Evolutionary conservation across 257 asterid species (phyloP), one percentile per base, ranked within the genome.

Genomic region (Paulownia fortunei): DNA sequence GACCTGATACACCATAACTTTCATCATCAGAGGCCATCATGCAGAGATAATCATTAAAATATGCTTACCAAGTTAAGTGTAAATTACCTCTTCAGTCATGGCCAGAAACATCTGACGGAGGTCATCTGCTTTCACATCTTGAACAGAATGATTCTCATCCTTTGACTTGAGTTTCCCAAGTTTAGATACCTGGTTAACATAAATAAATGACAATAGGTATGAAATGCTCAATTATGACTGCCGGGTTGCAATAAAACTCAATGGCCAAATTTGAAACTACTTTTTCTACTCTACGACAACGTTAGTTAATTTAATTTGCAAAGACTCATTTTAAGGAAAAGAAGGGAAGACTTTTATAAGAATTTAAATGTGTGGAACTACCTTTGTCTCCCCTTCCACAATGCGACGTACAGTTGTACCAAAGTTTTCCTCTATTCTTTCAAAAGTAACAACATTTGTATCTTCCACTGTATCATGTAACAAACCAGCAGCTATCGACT

Each of bases 381-480:
- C 98, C 96, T 94, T 92, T 71, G 98, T 94, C 83, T 94, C 98
- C 81, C 98, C 98, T 92, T 92, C 98, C 44, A 94, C 98, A 76
- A 94, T 94, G 71, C 58, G 94, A 61, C 98, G 94, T 64, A 92
- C 97, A 21, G 94, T 79, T 61, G 86, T 51, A 62, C 98, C 98
- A 84, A 94, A 94, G 7, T 87, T 88, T 52, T 87, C 86, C 84
- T 94, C 98, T 76, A 92, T 90, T 74, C 92, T 88, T 79, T 90
- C 97, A 80, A 94, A 94, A 58, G 97, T 86, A 74, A 94, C 96
- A 56, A 92, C 85, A 81, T 81, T 83, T 46, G 98, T 94, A 72
- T 94, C 98, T 82, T 94, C 98, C 54, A 94, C 97, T 3, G 98
- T 94, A 81, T 94, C 98, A 89, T 94, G 98, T 30, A 94, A 88